Evolutionary conservation across 805 yeast species (phyloP).

Genomic region (Candida insectorum): DNA sequence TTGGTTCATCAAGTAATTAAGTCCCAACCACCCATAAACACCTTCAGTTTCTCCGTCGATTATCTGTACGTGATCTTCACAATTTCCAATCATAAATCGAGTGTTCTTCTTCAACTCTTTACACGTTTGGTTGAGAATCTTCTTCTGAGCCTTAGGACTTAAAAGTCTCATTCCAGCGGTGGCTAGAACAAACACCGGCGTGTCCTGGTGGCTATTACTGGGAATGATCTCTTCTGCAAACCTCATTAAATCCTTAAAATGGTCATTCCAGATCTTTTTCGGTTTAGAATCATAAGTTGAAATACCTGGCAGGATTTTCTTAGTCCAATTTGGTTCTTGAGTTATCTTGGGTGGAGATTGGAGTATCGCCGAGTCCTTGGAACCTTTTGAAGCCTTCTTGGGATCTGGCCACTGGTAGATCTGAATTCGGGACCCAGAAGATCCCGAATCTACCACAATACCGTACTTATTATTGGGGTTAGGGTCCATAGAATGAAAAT

Average conservation of each 20-base stretch:
- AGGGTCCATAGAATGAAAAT: constrained; percentile 7
- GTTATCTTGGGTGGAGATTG: constrained; percentile 65
- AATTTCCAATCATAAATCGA: constrained; percentile 53
- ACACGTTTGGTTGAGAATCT: constrained; percentile 62
- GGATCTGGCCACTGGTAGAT: constrained; percentile 75
- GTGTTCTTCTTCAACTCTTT: constrained; percentile 49
- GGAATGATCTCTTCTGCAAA: constrained; percentile 77
- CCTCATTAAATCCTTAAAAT: constrained; percentile 60
- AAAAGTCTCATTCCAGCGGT: constrained; percentile 96
- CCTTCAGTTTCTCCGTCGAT: constrained; percentile 97
- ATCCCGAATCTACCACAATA: constrained; percentile 91
- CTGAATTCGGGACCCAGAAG: constrained; percentile 88
- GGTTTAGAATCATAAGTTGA: constrained; percentile 59
- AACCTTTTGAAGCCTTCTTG: constrained; percentile 12
- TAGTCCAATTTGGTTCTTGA: constrained; percentile 66
- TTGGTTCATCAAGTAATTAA: constrained; percentile 77
- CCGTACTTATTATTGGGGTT: constrained; percentile 52
- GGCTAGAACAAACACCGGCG: constrained; percentile 89
- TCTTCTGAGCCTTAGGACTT: constrained; percentile 48
- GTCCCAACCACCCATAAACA: constrained; percentile 89
- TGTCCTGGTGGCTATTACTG: constrained; percentile 48
- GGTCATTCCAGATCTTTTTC: constrained; percentile 63
- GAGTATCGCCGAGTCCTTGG: constrained; percentile 29
- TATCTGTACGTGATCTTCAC: constrained; percentile 71
- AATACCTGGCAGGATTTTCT: constrained; percentile 79